A percentile compares a stretch with the other conserved stretches of the same genome.
Evolutionary conservation across 495 filamentous ascomycete species (phyloP).

Genomic region (Apiosordaria backusii): DNA sequence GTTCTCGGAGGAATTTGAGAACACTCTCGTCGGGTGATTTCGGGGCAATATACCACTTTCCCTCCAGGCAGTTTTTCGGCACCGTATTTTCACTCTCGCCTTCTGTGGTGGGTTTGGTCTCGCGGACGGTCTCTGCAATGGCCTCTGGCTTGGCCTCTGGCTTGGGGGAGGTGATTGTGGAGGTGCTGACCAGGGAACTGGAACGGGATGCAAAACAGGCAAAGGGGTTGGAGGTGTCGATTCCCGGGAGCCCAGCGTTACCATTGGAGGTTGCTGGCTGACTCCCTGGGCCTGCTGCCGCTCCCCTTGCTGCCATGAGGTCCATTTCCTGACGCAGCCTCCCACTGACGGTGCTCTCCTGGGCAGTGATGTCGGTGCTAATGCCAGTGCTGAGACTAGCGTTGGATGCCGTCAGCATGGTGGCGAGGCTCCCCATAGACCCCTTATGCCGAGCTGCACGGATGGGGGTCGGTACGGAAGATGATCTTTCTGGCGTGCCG

Average conservation of each 20-base stretch:
- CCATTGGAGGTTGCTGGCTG: not conserved
- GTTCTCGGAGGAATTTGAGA: not conserved
- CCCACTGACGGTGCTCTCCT: not conserved
- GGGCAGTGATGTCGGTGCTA: not conserved
- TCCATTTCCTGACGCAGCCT: not conserved
- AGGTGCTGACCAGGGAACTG: not conserved
- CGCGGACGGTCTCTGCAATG: not conserved
- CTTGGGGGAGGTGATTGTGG: not conserved
- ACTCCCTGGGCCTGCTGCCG: not conserved
- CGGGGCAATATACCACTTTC: not conserved
- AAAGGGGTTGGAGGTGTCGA: slow-evolving; percentile 5
- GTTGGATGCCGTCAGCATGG: not conserved
- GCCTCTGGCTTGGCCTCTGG: not conserved
- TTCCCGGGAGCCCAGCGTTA: not conserved
- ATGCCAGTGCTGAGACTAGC: not conserved
- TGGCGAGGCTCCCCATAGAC: slow-evolving; percentile 3
- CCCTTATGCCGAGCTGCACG: not conserved
- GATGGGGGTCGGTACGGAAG: not conserved
- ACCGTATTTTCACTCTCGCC: not conserved
- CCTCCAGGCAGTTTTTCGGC: not conserved
- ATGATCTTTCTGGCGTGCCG: not conserved
- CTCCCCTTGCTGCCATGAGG: not conserved
- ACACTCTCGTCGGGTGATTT: not conserved
- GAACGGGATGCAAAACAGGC: not conserved
- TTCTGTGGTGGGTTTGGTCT: not conserved